Evolutionary conservation across 2,329 filamentous ascomycete genomes (phyloP), one percentile per base, ranked within the genome.

Genomic region (Aspergillus glaucus): DNA sequence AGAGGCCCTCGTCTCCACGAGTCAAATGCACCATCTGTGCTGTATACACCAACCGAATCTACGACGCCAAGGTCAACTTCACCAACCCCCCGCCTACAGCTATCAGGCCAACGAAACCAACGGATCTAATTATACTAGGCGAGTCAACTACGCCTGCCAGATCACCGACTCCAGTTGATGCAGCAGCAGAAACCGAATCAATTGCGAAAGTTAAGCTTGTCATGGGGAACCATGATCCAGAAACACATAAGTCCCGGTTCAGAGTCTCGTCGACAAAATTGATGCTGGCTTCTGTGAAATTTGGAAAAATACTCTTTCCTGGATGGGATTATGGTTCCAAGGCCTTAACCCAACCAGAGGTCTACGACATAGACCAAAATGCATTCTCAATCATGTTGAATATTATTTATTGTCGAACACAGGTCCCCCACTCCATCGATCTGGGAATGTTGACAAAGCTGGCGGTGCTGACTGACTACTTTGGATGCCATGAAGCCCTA

Each of bases 221-320:
- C 1, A 4, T 9, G 26, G 26, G 26, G 26, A 28, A 4, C 4
- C 7, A 40, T 3, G 17, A 21, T 12, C 9, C 5, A 3, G 4
- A 5, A 21, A 7, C 15, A 15, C 34, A 3, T 8, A 40, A 40
- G 9, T 21, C 37, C 37, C 26, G 44, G 17, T 48, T 47, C 17
- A 43, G 34, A 9, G 49, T 48, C 6, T 50, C 45, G 7, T 47
- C 49, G 3, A 45, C 17, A 32, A 42, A 42, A 26, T 30, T 50
- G 5, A 44, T n/a, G 5, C 24, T 43, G 4, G 49, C 42, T 9
- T 50, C 45, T 7, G 6, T 21, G n/a, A 47, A 45, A 17, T 50
- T 50, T 43, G 44, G 43, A 37, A 24, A 19, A 4, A 21, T 24
- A 10, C 32, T 50, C 3, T 36, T 15, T 9, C 14, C 22, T 14